Conservation (phyloP, 306 rosid genomes). For the Cucurbita pepo region DNA sequence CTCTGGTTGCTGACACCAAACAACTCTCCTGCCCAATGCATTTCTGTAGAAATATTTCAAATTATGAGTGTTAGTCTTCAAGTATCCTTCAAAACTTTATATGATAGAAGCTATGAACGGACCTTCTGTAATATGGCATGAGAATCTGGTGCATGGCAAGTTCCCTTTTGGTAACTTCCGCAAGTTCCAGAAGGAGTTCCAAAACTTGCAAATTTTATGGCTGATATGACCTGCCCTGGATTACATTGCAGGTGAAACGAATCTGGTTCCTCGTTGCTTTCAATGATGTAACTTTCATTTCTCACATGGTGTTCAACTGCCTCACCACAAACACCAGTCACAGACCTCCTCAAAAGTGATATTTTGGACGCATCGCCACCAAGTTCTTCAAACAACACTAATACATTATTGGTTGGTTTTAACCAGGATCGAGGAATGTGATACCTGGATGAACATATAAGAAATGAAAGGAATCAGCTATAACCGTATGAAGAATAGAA, state of each 20-base stretch:
- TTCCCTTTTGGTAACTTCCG: slow-evolving; percentile 23
- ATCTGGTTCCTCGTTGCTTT: slow-evolving; percentile 10
- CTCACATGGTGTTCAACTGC: slow-evolving; percentile 19
- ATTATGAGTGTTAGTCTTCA: not conserved
- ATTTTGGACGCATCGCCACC: slow-evolving; percentile 79
- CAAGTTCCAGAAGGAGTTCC: slow-evolving; percentile 24
- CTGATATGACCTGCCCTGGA: slow-evolving; percentile 21
- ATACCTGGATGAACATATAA: slow-evolving; percentile 43
- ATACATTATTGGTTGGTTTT: slow-evolving; percentile 57
- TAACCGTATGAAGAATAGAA: not conserved
- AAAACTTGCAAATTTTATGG: slow-evolving; percentile 26
- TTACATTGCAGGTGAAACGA: slow-evolving; percentile 14
- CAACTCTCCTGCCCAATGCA: slow-evolving; percentile 23
- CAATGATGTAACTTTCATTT: not conserved
- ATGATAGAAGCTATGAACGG: not conserved
- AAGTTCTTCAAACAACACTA: slow-evolving; percentile 81
- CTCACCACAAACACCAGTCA: slow-evolving; percentile 21
- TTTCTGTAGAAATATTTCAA: slow-evolving; percentile 14
- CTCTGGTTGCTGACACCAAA: slow-evolving; percentile 13
- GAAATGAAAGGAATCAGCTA: not conserved
- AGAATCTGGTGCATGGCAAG: slow-evolving; percentile 25
- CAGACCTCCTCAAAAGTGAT: slow-evolving; percentile 40
- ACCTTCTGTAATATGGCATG: slow-evolving; percentile 21
- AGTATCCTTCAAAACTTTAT: not conserved
- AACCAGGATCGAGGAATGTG: slow-evolving; percentile 96